phyloP scores from a whole-genome alignment of 306 rosid genomes.

The Adenanthera pavonina region DNA sequence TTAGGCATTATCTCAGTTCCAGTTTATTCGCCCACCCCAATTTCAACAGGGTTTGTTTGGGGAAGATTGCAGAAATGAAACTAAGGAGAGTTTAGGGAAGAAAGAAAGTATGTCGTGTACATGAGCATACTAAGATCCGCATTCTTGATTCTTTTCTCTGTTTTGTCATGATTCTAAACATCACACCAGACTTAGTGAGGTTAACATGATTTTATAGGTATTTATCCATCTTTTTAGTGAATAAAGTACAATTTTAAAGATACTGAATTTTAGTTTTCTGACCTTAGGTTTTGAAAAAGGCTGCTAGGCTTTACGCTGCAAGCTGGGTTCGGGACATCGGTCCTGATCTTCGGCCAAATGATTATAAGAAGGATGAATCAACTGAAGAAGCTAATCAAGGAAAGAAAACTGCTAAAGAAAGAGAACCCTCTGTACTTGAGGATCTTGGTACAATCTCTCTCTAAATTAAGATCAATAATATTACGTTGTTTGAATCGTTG shows the following conservation, averaged over 20 bases:
- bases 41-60: neutral
- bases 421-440: conserved; percentile 78
- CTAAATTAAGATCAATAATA: conserved; percentile 19
- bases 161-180: neutral
- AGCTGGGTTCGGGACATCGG: conserved; percentile 96
- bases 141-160: neutral
- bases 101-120: neutral
- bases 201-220: neutral
- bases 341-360: conserved; percentile 89
- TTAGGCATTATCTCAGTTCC: conserved; percentile 1
- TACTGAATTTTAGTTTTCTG: neutral
- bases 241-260: conserved; percentile 14
- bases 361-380: conserved; percentile 67
- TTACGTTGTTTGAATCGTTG: conserved; percentile 16
- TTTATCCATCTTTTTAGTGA: neutral
- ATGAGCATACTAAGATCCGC: neutral
- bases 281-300: conserved; percentile 77
- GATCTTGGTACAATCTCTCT: conserved; percentile 71
- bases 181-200: neutral
- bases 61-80: neutral
- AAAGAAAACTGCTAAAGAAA: conserved; percentile 53
- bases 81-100: neutral
- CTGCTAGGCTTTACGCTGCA: conserved; percentile 82
- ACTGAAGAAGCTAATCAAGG: conserved; percentile 49
- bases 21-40: neutral